Base-by-base conservation (phyloP, 768 basidiomycete genomes). In the Leccinum olivaceopallidum region DNA sequence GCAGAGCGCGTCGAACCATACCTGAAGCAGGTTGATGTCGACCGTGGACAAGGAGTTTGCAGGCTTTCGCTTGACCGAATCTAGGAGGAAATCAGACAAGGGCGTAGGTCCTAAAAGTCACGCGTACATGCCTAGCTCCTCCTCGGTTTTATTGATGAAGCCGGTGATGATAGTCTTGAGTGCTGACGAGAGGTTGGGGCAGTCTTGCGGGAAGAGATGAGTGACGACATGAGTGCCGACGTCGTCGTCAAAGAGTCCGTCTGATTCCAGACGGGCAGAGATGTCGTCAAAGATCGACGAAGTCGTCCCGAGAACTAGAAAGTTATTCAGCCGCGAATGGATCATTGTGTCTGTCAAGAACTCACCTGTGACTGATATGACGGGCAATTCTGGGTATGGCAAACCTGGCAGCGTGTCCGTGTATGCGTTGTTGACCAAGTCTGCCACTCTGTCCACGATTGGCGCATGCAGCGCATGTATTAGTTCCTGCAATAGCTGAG, bases 321-420 rank as follows among this genome's bases (percentile, higher is more conserved):
- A 8, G 24, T 32, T 18, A 6, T 53, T 69, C 20, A 71, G 39
- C 2, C 36, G 34, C 6, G 22, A 57, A 57, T 14, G 36, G 42
- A 13, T 30, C 16, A 14, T 44, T 44, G 13, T 61, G 28, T 18
- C 20, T 37, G 14, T 16, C 36, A 16, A 9, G 10, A 54, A 53
- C 81, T 39, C 64, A 87, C 87, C 81, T 55, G 81, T 79, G 32
- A 90, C 76, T 0, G 81, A 76, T 54, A 88, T 76, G 6, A 85
- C 81, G 3, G 88, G 86, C 6, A 90, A 68, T 65, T 90, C 88
- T 5, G 77, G 63, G 53, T 81, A 81, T 0, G 87, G 86, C n/a
- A 87, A 70, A 4, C 84, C 83, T 8, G 82, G 81, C 0, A 88
- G 72, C 12, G 75, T 64, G 54, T 80, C 72, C 0, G 68, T 65